Conservation (phyloP, 2,329 filamentous ascomycete species). For the Pestalotiopsis sp. region DNA sequence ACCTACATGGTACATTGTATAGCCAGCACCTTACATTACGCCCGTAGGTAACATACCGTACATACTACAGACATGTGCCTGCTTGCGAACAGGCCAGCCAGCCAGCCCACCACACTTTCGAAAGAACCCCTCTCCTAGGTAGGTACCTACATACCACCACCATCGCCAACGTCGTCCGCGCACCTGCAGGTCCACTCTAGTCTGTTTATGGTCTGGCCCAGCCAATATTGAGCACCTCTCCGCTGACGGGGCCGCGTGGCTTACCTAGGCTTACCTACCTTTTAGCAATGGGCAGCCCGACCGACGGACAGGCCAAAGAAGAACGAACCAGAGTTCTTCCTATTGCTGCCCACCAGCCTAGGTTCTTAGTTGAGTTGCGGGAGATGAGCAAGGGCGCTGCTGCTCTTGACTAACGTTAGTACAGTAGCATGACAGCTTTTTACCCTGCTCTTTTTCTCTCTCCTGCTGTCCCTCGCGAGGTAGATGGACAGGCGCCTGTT, state of each 20-base stretch:
- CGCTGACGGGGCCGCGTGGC: conserved; percentile 11
- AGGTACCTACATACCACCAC: background rate
- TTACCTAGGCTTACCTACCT: background rate
- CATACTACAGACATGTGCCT: too few relatives aligned
- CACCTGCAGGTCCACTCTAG: background rate
- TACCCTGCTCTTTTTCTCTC: background rate
- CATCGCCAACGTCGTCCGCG: conserved; percentile 8
- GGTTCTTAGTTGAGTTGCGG: background rate
- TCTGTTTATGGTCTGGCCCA: conserved; percentile 6
- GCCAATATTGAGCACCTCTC: conserved; percentile 2
- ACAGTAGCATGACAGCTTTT: background rate
- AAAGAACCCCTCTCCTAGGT: background rate
- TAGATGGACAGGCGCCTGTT: background rate
- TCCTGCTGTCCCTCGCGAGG: background rate
- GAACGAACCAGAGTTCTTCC: background rate
- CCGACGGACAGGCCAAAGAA: background rate
- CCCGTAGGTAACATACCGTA: too few relatives aligned
- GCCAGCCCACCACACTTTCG: background rate
- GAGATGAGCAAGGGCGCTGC: background rate
- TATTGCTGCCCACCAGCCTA: conserved; percentile 5
- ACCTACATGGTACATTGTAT: background rate
- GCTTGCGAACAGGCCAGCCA: background rate
- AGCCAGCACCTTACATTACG: too few relatives aligned
- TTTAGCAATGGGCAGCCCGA: background rate
- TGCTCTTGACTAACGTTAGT: background rate